A percentile compares a stretch with the other conserved stretches of the same genome.
phyloP scores from a whole-genome alignment of 208 protist genomes.

The Acanthamoeba divionensis region DNA sequence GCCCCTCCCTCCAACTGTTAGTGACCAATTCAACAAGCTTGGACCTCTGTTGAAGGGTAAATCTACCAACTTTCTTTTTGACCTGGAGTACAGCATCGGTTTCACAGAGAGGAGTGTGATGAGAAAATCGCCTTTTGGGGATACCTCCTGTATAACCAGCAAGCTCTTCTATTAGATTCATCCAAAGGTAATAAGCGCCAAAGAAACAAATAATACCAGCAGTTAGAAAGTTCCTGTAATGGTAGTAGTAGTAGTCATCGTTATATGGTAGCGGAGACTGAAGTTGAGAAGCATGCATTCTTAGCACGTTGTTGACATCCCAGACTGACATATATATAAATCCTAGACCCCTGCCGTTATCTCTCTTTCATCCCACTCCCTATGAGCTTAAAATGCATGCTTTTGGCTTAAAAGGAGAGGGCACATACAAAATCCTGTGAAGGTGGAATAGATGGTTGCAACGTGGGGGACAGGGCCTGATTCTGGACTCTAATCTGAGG shows the following conservation, averaged over 20 bases:
- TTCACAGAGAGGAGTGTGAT: conserved; percentile 64
- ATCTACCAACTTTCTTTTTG: background rate
- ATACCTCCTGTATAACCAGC: background rate
- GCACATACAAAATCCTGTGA: no score
- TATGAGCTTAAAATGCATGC: background rate
- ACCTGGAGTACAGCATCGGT: conserved; percentile 35
- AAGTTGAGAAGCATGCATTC: conserved; percentile 62
- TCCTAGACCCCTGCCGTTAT: no score
- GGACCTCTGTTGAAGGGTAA: no score
- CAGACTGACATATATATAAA: conserved; percentile 60
- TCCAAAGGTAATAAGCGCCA: no score
- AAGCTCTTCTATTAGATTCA: background rate
- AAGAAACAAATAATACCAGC: background rate
- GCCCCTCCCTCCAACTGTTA: no score
- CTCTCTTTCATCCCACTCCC: no score
- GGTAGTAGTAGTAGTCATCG: conserved; percentile 70
- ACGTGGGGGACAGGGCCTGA: no score
- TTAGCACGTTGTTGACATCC: conserved; percentile 65
- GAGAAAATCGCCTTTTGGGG: background rate
- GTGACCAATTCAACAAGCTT: no score
- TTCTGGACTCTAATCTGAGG: no score
- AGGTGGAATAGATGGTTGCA: no score
- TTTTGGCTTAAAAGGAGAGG: background rate
- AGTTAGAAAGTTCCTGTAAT: background rate
- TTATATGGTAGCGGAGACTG: conserved; percentile 61